phyloP scores from a whole-genome alignment of 306 rosid species.

The Parietaria judaica region DNA sequence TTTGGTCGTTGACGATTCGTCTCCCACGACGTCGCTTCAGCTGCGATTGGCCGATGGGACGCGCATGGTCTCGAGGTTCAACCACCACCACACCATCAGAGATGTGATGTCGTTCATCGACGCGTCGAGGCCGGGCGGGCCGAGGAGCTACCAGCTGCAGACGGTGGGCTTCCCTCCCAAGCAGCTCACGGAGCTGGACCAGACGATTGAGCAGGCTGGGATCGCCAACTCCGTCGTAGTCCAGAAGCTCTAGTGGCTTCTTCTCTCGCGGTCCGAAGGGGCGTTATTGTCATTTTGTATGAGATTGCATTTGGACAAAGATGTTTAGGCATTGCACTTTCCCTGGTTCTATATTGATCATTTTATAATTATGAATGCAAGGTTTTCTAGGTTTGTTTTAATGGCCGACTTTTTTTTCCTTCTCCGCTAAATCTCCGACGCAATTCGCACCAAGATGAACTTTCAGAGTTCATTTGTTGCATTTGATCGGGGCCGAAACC shows the following conservation, averaged over 20 bases:
- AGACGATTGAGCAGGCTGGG: slow-evolving; percentile 87
- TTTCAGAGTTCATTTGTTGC: no score
- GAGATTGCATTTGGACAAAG: no score
- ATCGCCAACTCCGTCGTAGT: slow-evolving; percentile 84
- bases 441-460: no score
- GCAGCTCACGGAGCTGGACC: slow-evolving; percentile 71
- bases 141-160: slow-evolving; percentile 67
- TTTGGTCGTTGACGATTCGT: slow-evolving; percentile 57
- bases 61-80: slow-evolving; percentile 87
- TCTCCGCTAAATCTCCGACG: no score
- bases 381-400: no score
- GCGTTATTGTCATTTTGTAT: no score
- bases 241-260: slow-evolving; percentile 39
- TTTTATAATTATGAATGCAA: no score
- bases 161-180: slow-evolving; percentile 98
- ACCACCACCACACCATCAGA: slow-evolving; percentile 72
- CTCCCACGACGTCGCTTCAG: slow-evolving; percentile 80
- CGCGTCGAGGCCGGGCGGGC: slow-evolving; percentile 81
- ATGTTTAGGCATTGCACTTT: no score
- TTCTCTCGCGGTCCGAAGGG: no score
- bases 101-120: slow-evolving; percentile 76
- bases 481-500: no score
- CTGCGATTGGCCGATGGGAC: slow-evolving; percentile 94
- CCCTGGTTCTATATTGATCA: no score
- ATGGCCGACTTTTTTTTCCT: no score